Evolutionary conservation across 495 filamentous ascomycete species (phyloP), one percentile per base, ranked within the genome.

Genomic region (Podospora conica): DNA sequence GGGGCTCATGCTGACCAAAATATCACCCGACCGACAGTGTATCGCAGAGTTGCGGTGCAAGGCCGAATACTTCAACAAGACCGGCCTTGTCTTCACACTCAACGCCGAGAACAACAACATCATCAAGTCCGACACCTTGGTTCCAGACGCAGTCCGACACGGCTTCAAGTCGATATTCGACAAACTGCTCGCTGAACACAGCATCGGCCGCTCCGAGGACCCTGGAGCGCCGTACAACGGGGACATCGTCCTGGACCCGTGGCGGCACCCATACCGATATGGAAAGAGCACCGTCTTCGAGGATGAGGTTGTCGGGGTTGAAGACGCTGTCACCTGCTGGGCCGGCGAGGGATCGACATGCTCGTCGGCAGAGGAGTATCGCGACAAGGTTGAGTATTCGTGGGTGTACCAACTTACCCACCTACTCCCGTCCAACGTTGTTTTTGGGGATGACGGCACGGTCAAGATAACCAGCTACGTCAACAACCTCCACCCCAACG

Each of bases 401-500:
- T n/a, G n/a, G n/a, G n/a, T n/a, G n/a, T n/a, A n/a, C n/a, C n/a
- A n/a, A n/a, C n/a, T n/a, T n/a, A n/a, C n/a, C 33, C 33, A 48
- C 2, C 33, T 18, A n/a, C 75, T 89, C 12, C 87, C 87, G 0
- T 81, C 78, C 55, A 81, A 88, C 31, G 75, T 89, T 7, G 61
- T 73, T 8, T 74, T 88, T 22, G 54, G 64, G 1, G 67, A 72
- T 3, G 55, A 81, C 77, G 74, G 80, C 77, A 29, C 82, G 80
- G 78, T 91, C 87, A 63, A 88, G 83, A 74, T 92, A 85, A 69
- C 86, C 83, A 70, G 80, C 79, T 88, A 89, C 69, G 86, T 89
- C 77, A 90, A 89, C 69, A 88, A 87, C 62, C 74, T 86, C 0
- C 83, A 88, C 63, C 86, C 87, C 0, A 54, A 59, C 6, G 67